Evolutionary conservation across 768 basidiomycete species (phyloP).

Genomic region (Coprinopsis strossmayeri): DNA sequence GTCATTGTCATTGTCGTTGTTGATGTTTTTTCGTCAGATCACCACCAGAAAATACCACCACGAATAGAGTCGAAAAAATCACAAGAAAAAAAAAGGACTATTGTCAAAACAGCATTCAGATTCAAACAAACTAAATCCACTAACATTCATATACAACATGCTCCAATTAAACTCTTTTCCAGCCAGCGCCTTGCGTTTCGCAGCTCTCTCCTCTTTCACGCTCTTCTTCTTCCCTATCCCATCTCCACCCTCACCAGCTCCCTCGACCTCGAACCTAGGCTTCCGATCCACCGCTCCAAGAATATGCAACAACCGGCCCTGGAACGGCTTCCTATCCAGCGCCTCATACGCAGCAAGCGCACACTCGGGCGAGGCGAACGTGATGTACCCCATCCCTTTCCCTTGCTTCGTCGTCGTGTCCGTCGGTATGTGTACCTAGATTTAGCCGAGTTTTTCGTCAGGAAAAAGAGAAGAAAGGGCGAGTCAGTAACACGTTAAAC

Average conservation of each 20-base stretch:
- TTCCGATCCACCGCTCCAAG: conserved; percentile 75
- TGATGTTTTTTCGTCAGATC: no score
- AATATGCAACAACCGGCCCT: conserved; percentile 88
- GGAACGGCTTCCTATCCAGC: conserved; percentile 81
- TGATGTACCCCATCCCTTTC: conserved; percentile 49
- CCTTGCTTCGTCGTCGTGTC: conserved; percentile 37
- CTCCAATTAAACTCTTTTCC: conserved; percentile 89
- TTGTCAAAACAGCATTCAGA: conserved; percentile 8
- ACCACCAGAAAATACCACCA: conserved; percentile 1
- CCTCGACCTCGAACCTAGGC: conserved; percentile 35
- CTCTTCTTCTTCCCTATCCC: conserved; percentile 38
- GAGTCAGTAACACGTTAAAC: background rate
- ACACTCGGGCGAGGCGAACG: conserved; percentile 31
- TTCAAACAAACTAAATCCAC: conserved; percentile 7
- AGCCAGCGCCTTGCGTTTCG: conserved; percentile 59
- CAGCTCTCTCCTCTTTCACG: conserved; percentile 54
- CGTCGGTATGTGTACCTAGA: conserved; percentile 46
- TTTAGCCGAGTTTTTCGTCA: no score
- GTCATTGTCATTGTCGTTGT: no score
- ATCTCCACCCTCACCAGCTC: no score
- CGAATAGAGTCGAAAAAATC: background rate
- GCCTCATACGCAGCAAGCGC: conserved; percentile 66
- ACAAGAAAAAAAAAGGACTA: conserved; percentile 16
- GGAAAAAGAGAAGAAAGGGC: no score
- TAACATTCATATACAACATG: conserved; percentile 90